Base-by-base conservation (phyloP, 257 asterid species). In the Cordia subcordata region DNA sequence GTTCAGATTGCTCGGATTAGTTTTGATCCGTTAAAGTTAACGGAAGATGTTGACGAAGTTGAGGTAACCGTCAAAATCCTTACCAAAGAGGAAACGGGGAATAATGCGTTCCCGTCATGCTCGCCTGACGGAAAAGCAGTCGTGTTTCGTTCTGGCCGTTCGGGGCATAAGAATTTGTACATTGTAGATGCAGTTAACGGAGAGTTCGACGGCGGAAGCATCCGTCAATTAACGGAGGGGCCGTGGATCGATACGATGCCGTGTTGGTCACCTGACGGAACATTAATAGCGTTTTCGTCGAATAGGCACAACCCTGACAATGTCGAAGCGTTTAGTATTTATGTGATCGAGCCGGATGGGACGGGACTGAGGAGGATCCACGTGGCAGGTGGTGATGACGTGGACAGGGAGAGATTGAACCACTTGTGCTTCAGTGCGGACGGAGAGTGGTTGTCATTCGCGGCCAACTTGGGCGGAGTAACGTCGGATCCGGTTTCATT, bases 191-290 rank as follows among this genome's bases (percentile, higher is more conserved):
- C 96, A 4, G n/a, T 75, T 1, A 56, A 72, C 0, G 96, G 96
- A 15, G 98, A 90, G 47, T 55, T 60, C 1, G 78, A 73, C 20
- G 84, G 88, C 15, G 87, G 85, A 8, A 68, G 64, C 18, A 82
- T 83, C 46, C 83, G 82, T 10, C 87, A 50, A 38, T 56, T 90
- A 65, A 90, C 96, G 0, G 65, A 83, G 0, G 98, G 98, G 2
- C 74, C 86, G 11, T 87, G 94, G 95, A 87, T 82, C 8, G 98
- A 91, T 44, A 91, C 98, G 4, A 87, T 91, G 96, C 95, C 98
- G 6, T 78, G 81, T 75, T 91, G 98, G 95, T 83, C 96, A 11
- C 92, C 96, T 0, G 86, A 85, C 16, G 96, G 96, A 61, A 67
- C 82, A 20, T 17, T 74, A 13, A 87, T 91, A 22, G 95, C 95